Evolutionary conservation across 768 basidiomycete species (phyloP).

Genomic region (Lanmaoa pseudosensibilis): DNA sequence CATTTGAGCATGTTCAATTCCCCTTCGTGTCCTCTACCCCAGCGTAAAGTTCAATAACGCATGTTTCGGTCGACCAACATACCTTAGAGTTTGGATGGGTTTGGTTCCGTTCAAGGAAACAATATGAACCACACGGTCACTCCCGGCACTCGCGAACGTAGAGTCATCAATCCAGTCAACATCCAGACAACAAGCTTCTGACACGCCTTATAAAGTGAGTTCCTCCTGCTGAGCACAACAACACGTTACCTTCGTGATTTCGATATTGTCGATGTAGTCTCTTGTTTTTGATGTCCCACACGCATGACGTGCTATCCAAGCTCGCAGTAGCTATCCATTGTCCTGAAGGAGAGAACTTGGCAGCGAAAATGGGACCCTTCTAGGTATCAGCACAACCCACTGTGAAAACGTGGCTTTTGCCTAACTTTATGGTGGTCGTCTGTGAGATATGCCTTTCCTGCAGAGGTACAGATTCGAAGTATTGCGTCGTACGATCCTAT

Average conservation of each 20-base stretch:
- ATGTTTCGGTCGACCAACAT: constrained; percentile 26
- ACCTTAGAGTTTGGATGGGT: constrained; percentile 66
- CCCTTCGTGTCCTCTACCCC: constrained; percentile 62
- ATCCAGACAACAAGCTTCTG: constrained; percentile 74
- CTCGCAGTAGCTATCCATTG: constrained; percentile 75
- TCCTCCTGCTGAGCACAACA: background rate
- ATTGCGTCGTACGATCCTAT: constrained; percentile 76
- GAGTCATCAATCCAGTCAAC: constrained; percentile 76
- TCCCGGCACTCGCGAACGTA: constrained; percentile 72
- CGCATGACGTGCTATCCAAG: constrained; percentile 71
- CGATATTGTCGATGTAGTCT: constrained; percentile 61
- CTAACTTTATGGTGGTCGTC: constrained; percentile 66
- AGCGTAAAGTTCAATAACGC: constrained; percentile 5
- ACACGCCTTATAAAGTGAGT: constrained; percentile 10
- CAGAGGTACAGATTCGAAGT: constrained; percentile 63
- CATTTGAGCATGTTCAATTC: constrained; percentile 80
- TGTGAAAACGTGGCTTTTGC: background rate
- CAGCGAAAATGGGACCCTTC: constrained; percentile 80
- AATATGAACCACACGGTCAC: constrained; percentile 63
- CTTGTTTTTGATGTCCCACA: constrained; percentile 74
- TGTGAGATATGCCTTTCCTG: constrained; percentile 63
- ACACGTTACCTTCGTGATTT: constrained; percentile 58
- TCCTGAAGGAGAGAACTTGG: constrained; percentile 72
- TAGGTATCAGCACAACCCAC: constrained; percentile 21
- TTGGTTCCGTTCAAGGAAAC: constrained; percentile 52